A percentile compares a stretch with the other conserved stretches of the same genome.
These are phyloP conservation scores for Agastache rugosa DNA, from an alignment of 257 asterid genomes.

Conservation along the genomic window DNA sequence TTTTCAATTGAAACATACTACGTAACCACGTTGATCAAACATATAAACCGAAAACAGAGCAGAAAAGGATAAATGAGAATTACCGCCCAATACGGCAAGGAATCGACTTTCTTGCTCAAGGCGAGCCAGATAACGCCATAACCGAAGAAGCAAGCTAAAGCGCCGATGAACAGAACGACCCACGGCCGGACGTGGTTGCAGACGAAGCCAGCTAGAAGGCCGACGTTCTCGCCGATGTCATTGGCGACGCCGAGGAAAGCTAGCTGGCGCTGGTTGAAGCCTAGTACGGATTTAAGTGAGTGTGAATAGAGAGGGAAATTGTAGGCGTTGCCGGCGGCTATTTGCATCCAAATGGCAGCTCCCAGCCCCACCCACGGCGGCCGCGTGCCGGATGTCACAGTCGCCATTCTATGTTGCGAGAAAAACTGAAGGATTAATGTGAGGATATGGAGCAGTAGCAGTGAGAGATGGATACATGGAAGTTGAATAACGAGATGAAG, in stretches of 20 bases:
- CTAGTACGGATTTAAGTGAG: constrained; percentile 67
- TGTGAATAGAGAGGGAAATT: constrained; percentile 77
- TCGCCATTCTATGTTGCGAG: background rate
- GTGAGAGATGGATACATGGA: no score
- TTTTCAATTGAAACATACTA: background rate
- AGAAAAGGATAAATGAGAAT: background rate
- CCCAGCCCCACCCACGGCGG: constrained; percentile 89
- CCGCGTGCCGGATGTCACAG: background rate
- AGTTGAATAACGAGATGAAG: no score
- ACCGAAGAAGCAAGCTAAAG: constrained; percentile 61
- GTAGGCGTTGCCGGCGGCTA: constrained; percentile 74
- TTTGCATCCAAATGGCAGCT: constrained; percentile 72
- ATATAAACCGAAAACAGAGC: constrained; percentile 4
- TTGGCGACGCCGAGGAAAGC: constrained; percentile 75
- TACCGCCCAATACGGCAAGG: constrained; percentile 72
- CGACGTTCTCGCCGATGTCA: constrained; percentile 78
- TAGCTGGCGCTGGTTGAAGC: constrained; percentile 67
- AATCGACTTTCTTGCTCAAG: constrained; percentile 44
- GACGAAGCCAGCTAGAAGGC: constrained; percentile 60
- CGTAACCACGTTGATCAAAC: background rate
- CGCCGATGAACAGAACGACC: constrained; percentile 64
- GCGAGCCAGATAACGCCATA: constrained; percentile 80
- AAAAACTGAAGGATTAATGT: no score
- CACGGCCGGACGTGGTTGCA: constrained; percentile 73
- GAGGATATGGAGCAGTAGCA: no score